Conservation (phyloP, 1,284 basidiomycete species). For the Volvariella volvacea region DNA sequence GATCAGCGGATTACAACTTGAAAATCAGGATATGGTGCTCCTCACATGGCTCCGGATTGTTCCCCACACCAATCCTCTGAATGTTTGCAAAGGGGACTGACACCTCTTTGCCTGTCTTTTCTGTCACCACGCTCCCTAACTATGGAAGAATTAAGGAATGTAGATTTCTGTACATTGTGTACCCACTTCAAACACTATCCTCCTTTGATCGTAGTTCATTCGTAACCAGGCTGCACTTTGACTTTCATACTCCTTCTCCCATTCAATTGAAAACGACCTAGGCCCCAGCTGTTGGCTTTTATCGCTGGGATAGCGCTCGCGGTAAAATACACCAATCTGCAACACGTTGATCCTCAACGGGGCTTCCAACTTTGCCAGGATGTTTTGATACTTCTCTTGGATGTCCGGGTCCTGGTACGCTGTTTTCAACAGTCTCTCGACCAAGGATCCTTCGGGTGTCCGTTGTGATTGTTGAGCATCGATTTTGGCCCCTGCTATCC, state of each 20-base stretch:
- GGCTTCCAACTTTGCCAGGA: conserved; percentile 34
- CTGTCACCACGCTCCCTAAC: conserved; percentile 50
- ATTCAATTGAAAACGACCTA: conserved; percentile 62
- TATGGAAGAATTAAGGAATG: no score
- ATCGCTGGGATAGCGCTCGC: conserved; percentile 23
- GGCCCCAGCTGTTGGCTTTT: conserved; percentile 26
- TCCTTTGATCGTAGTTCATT: conserved; percentile 61
- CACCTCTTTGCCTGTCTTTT: conserved; percentile 42
- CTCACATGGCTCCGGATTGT: conserved; percentile 41
- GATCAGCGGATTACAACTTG: not conserved
- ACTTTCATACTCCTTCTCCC: conserved; percentile 35
- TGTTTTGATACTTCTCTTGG: conserved; percentile 46
- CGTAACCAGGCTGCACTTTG: conserved; percentile 44
- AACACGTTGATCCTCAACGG: conserved; percentile 48
- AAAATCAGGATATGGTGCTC: not conserved
- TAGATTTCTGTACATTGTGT: no score
- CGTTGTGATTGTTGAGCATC: conserved; percentile 26
- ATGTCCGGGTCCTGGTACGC: conserved; percentile 55
- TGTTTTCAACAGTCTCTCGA: conserved; percentile 43
- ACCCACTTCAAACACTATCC: conserved; percentile 50
- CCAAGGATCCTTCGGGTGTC: conserved; percentile 15
- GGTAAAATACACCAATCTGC: conserved; percentile 55
- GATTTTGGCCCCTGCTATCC: conserved; percentile 28
- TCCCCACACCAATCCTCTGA: conserved; percentile 49
- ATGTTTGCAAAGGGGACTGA: conserved; percentile 53